These are phyloP conservation scores for Allantophomopsis lycopodina DNA, from an alignment of 2,329 filamentous ascomycete genomes.

Conservation along the genomic window DNA sequence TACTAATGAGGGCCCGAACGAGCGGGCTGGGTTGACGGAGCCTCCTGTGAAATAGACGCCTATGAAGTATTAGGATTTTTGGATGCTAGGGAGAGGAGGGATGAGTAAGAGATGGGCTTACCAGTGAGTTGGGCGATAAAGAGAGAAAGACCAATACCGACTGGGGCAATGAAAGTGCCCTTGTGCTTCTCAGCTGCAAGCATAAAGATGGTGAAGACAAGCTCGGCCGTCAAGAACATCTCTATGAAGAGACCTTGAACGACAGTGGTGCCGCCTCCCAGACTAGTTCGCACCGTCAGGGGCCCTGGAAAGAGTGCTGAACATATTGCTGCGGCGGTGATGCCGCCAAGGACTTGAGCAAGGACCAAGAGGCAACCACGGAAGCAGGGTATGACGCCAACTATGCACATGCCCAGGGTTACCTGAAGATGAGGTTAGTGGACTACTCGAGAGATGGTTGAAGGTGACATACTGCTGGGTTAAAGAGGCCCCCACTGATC, in stretches of 20 bases:
- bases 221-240: constrained; percentile 30
- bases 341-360: constrained; percentile 19
- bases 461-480: constrained; percentile 25
- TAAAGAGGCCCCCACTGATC: constrained; percentile 35
- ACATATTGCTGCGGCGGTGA: constrained; percentile 26
- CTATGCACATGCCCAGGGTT: constrained; percentile 21
- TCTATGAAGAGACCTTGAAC: constrained; percentile 35
- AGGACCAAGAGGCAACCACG: constrained; percentile 18
- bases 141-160: constrained; percentile 31
- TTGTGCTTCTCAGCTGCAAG: constrained; percentile 34
- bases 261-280: constrained; percentile 23
- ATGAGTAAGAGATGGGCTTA: constrained; percentile 4
- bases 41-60: constrained; percentile 34
- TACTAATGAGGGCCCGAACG: constrained; percentile 30
- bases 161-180: constrained; percentile 31
- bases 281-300: constrained; percentile 26
- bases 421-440: constrained; percentile 10
- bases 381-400: constrained; percentile 19
- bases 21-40: constrained; percentile 31
- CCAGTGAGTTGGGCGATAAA: constrained; percentile 28
- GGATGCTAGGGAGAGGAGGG: constrained; percentile 3
- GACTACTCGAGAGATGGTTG: neutral
- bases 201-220: constrained; percentile 36
- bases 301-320: constrained; percentile 27
- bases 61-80: constrained; percentile 2